These are phyloP conservation scores for Phaseolus coccineus DNA, from an alignment of 331 rosid genomes.

Conservation along the genomic window DNA sequence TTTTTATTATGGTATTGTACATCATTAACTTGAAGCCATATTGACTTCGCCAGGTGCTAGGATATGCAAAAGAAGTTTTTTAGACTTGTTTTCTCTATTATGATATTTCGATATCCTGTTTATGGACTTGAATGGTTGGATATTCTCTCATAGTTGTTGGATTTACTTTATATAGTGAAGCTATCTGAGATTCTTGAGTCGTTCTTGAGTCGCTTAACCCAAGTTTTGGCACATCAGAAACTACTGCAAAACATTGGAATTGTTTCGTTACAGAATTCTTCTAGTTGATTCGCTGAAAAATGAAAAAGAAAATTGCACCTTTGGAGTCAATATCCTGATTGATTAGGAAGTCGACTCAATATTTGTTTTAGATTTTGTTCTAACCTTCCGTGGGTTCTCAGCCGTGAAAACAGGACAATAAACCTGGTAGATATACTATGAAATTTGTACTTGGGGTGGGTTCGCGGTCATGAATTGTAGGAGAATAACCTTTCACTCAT, in stretches of 20 bases:
- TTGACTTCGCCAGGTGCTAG: conserved; percentile 70
- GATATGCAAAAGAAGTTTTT: conserved; percentile 92
- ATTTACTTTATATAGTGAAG: conserved; percentile 78
- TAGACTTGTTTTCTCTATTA: conserved; percentile 81
- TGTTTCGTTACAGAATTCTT: conserved; percentile 8
- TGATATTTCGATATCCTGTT: conserved; percentile 78
- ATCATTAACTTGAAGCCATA: conserved; percentile 17
- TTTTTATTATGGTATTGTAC: background rate
- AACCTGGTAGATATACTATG: background rate
- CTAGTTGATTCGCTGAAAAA: background rate
- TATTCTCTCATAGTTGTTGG: conserved; percentile 71
- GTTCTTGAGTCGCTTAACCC: background rate
- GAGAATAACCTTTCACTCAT: too few species aligned
- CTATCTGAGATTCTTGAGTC: conserved; percentile 56
- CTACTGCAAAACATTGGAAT: background rate
- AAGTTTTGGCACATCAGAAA: background rate
- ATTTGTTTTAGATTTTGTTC: background rate
- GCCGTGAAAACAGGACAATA: background rate
- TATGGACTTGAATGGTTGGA: conserved; percentile 83
- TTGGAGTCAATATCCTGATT: background rate
- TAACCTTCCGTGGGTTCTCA: background rate
- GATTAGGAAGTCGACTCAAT: background rate
- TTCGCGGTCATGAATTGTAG: too few species aligned
- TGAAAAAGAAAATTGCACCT: background rate
- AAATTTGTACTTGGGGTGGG: too few species aligned